phyloP scores from a whole-genome alignment of 208 protist species.

The Vickermania ingenoplastis region DNA sequence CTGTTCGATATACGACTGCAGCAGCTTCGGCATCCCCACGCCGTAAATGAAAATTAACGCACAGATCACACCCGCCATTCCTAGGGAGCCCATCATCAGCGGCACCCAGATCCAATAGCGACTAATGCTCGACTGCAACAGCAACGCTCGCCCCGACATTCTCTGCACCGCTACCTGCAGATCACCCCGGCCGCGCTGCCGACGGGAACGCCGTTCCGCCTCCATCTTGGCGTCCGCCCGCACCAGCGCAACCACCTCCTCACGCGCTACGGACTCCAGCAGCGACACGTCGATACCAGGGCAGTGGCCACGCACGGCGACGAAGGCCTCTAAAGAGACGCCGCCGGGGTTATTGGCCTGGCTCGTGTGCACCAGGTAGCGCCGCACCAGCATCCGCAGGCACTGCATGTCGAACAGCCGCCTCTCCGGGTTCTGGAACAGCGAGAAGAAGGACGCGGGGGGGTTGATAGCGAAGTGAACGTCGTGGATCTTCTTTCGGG shows the following conservation, averaged over 20 bases:
- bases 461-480: constrained; percentile 62
- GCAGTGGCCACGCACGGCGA: constrained; percentile 42
- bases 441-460: constrained; percentile 32
- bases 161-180: background rate
- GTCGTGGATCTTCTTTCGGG: constrained; percentile 49
- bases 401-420: constrained; percentile 67
- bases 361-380: constrained; percentile 72
- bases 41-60: background rate
- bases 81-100: background rate
- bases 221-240: constrained; percentile 47
- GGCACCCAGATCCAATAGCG: background rate
- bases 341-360: constrained; percentile 61
- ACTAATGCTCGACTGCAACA: background rate
- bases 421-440: constrained; percentile 48
- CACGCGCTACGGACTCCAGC: constrained; percentile 25
- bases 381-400: constrained; percentile 74
- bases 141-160: background rate
- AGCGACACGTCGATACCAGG: constrained; percentile 42
- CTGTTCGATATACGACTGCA: background rate
- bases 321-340: constrained; percentile 55
- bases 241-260: constrained; percentile 60
- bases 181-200: background rate
- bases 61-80: background rate
- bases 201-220: background rate
- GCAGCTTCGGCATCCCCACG: background rate